Evolutionary conservation across 768 basidiomycete species (phyloP), one percentile per base, ranked within the genome.

Genomic region (Russula compacta): DNA sequence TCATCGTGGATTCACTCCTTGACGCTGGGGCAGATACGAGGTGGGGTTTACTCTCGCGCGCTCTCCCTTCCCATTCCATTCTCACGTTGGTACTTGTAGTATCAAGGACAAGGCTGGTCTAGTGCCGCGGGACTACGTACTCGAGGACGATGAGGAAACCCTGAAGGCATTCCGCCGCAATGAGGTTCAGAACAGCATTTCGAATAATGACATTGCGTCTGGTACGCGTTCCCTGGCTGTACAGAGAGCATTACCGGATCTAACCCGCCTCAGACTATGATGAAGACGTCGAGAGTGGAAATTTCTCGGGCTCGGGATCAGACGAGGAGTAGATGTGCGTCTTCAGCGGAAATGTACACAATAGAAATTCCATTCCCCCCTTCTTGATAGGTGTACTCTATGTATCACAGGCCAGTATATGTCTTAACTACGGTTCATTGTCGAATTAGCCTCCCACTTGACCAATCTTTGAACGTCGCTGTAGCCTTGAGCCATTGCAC

Each of bases 11-110:
- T 67, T 83, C 79, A 62, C 72, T 93, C 60, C 73, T 92, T 4
- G 91, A 93, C 1, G 90, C 90, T 0, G 90, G 91, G 4, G 88
- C 89, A 1, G 82, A 90, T 72, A 82, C 79, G 3, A 77, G 71
- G 87, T 89, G 60, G 62, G 83, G 71, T 15, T 32, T 19, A 38
- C 33, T 46, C 53, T 24, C 38, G 6, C 17, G 11, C 4, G 7
- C 6, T 21, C 32, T 39, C 33, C 7, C 14, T 9, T 15, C 24
- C 21, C 11, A 29, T 12, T 39, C 35, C 21, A 24, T 46, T 10
- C 43, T 58, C 49, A 51, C 49, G 12, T 6, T 14, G 44, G 4
- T 21, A 11, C n/a, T 6, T 50, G 2, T 66, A 91, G 89, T 60
- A 83, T 91, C 69, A 83, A 82, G 68, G 83, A 92, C 73, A 86